Conservation (phyloP, 257 asterid genomes). For the Dorcoceras hygrometricum region DNA sequence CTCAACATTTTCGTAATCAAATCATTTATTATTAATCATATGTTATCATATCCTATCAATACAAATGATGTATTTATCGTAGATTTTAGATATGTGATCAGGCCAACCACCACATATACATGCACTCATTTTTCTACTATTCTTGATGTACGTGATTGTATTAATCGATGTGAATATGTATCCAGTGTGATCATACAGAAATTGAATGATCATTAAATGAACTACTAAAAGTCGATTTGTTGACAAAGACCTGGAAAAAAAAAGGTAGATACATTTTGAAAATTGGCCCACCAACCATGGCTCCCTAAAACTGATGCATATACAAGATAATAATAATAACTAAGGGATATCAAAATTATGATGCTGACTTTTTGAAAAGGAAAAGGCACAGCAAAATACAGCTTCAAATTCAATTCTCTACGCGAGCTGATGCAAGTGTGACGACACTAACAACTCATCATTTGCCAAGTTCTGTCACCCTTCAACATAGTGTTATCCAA, state of each 20-base stretch:
- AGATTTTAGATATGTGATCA: no score
- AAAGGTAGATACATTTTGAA: background rate
- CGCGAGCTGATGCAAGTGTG: background rate
- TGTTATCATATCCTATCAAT: no score
- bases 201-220: background rate
- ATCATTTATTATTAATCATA: no score
- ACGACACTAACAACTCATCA: background rate
- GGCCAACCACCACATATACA: background rate
- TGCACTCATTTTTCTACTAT: background rate
- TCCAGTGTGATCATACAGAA: slow-evolving; percentile 31
- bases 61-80: no score
- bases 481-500: no score
- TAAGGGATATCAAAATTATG: no score
- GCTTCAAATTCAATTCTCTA: slow-evolving; percentile 36
- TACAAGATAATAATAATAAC: slow-evolving; percentile 4
- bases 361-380: slow-evolving; percentile 43
- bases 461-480: no score
- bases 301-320: background rate
- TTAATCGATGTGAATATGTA: background rate
- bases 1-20: no score
- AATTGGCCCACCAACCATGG: slow-evolving; percentile 9
- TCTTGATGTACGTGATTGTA: no score
- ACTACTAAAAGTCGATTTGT: slow-evolving; percentile 16
- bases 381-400: slow-evolving; percentile 31
- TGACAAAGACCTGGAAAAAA: background rate